Base-by-base conservation (phyloP, 768 basidiomycete genomes). In the Boletus pseudopeckii region DNA sequence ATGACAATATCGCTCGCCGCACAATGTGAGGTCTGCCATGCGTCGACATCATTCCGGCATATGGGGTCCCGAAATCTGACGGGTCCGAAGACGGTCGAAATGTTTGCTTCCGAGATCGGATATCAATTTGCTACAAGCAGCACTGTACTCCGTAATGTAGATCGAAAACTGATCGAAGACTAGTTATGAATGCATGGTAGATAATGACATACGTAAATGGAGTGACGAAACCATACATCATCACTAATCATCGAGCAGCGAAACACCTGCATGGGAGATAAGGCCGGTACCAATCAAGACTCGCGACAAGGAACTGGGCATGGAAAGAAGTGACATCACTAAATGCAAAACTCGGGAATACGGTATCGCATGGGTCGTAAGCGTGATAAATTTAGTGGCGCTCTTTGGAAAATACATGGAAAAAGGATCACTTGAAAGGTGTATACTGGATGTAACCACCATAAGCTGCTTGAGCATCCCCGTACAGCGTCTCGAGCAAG, bases 401-500 rank as follows among this genome's bases (percentile, higher is more conserved):
- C 30, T 26, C 15, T 33, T n/a, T n/a, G 24, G 5, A n/a, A 46
- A 45, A n/a, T 2, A 13, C 9, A 48, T 1, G 9, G 33, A 41
- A 20, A 18, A 30, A 4, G 9, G 10, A 52, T 55, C 54, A 64
- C 24, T 39, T 47, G n/a, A 50, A 53, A 57, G 50, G n/a, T 8
- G 4, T 13, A 18, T 56, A 44, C 22, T 51, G 52, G 5, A 38
- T 7, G 36, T 58, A 71, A 24, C 65, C 69, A n/a, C 53, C 45
- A 18, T 69, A 70, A 13, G 69, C 69, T 13, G 56, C 53, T 11
- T 58, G 56, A 10, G 68, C 48, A 32, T 69, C 65, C 0, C 57
- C 50, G 2, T 55, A 67, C 15, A 71, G 54, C 4, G 63, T 67
- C 43, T 56, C 37, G 15, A 71, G 59, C 10, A 69, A 46, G 4